Evolutionary conservation across 352 stramenopile genomes (phyloP), one percentile per base, ranked within the genome.

Genomic region (Phytopythium litorale): DNA sequence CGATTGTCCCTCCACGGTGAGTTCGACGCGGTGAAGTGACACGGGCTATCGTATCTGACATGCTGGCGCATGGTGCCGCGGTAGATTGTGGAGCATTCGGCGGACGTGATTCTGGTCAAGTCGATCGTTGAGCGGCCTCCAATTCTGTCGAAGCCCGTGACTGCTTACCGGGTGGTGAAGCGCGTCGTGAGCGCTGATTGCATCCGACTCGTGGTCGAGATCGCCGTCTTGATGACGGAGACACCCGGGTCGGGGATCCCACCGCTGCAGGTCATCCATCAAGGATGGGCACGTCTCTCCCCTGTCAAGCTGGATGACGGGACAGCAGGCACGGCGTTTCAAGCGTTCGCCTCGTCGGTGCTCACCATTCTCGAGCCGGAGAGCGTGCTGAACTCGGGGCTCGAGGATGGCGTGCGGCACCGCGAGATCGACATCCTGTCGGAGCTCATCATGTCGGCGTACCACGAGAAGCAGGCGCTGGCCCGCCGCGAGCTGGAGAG

Each of bases 391-490:
- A 18, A 25, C 16, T 6, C 50, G 30, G 15, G 15, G 25, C 48
- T 19, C n/a, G 28, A 33, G 3, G 48, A 16, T 13, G 50, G 32
- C 30, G 6, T 9, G 30, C 30, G 33, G 8, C 54, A 51, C 38
- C 13, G 11, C 13, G 54, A 60, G 38, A 60, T 60, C 19, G 54
- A 37, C 18, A 51, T 60, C 12, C 54, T 60, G 4, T 51, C 54
- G 37, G n/a, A 51, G 21, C 38, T 60, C 54, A 40, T 60, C 54
- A 19, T 60, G 54, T 60, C 54, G 35, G 37, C 23, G 7, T 51
- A 19, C 21, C 54, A 15, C 13, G 54, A 60, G 38, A 60, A 51
- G 37, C 23, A 38, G 25, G 4, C 30, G 54, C 3, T 51, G 19
- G 40, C 28, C 21, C 38, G 33, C 2, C 38, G 25, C 9, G 23